Evolutionary conservation across 2,329 filamentous ascomycete species (phyloP).

Genomic region (Claviceps sp.): DNA sequence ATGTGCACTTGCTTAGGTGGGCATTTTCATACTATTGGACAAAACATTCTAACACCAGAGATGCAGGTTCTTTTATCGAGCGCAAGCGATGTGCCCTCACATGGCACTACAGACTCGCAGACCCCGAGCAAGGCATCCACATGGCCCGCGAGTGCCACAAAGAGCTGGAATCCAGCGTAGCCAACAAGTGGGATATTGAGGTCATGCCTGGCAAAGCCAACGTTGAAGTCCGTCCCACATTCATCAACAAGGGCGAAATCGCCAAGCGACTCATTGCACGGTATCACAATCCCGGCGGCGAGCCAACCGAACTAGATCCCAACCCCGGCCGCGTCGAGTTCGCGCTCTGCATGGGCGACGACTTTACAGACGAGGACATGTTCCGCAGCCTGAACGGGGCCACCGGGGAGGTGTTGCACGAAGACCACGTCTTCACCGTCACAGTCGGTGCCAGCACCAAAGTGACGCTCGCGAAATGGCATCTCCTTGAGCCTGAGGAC

Average conservation of each 20-base stretch:
- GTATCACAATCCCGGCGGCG: slow-evolving; percentile 43
- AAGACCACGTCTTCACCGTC: slow-evolving; percentile 69
- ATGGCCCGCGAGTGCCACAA: slow-evolving; percentile 72
- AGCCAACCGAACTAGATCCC: slow-evolving; percentile 29
- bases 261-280: slow-evolving; percentile 67
- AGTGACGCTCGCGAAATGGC: slow-evolving; percentile 80
- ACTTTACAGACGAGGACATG: slow-evolving; percentile 95
- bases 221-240: slow-evolving; percentile 87
- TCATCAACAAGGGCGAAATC: slow-evolving; percentile 97
- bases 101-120: slow-evolving; percentile 91
- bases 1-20: not conserved
- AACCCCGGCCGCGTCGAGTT: slow-evolving; percentile 56
- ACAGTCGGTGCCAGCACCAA: slow-evolving; percentile 88
- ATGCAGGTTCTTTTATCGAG: slow-evolving; percentile 74
- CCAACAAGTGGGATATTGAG: slow-evolving; percentile 75
- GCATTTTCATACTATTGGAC: not conserved
- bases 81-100: slow-evolving; percentile 87
- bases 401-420: slow-evolving; percentile 36
- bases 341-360: slow-evolving; percentile 82
- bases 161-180: slow-evolving; percentile 65
- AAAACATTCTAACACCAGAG: not conserved
- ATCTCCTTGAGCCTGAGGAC: slow-evolving; percentile 76
- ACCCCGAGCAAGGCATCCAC: slow-evolving; percentile 71
- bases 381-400: slow-evolving; percentile 66
- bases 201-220: slow-evolving; percentile 97